These are phyloP conservation scores for Acorus gramineus DNA, from an alignment of 106 monocot genomes.

Conservation along the genomic window DNA sequence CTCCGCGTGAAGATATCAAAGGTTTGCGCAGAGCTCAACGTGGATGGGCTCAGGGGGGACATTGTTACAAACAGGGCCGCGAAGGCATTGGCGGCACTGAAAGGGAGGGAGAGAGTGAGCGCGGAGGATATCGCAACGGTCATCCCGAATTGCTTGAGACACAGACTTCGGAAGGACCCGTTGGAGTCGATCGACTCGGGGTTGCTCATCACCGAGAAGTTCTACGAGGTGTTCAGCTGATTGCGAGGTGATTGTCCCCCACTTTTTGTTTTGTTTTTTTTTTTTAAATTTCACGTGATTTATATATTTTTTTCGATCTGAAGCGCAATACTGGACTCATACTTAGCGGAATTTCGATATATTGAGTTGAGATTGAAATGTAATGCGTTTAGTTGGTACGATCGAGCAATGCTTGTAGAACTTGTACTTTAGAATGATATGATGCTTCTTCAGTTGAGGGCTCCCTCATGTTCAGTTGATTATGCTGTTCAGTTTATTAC, in stretches of 20 bases:
- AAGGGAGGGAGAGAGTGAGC: constrained; percentile 75
- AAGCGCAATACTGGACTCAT: too few relatives aligned
- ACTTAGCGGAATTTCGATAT: too few relatives aligned
- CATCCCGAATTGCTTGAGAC: constrained; percentile 96
- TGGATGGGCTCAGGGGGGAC: constrained; percentile 95
- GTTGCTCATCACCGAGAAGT: constrained; percentile 86
- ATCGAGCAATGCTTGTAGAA: too few relatives aligned
- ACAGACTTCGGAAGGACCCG: constrained; percentile 94
- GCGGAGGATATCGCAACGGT: constrained; percentile 89
- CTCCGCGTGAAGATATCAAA: constrained; percentile 89
- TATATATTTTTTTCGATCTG: too few relatives aligned
- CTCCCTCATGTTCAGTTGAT: too few relatives aligned
- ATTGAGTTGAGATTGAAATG: too few relatives aligned
- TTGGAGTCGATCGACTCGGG: constrained; percentile 96
- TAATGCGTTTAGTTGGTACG: too few relatives aligned
- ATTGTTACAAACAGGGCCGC: constrained; percentile 92
- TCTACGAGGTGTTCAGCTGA: constrained; percentile 93
- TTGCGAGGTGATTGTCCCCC: background rate
- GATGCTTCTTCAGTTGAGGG: too few relatives aligned
- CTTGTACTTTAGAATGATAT: too few relatives aligned
- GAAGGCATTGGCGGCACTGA: constrained; percentile 86
- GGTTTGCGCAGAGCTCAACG: constrained; percentile 93
- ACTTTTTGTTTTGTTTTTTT: background rate
- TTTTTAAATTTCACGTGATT: background rate
- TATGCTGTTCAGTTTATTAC: too few relatives aligned